Percentiles rank a stretch among this genome's conserved stretches.
Evolutionary conservation across 306 rosid genomes (phyloP).

Genomic region (Hylodesmum podocarpum): DNA sequence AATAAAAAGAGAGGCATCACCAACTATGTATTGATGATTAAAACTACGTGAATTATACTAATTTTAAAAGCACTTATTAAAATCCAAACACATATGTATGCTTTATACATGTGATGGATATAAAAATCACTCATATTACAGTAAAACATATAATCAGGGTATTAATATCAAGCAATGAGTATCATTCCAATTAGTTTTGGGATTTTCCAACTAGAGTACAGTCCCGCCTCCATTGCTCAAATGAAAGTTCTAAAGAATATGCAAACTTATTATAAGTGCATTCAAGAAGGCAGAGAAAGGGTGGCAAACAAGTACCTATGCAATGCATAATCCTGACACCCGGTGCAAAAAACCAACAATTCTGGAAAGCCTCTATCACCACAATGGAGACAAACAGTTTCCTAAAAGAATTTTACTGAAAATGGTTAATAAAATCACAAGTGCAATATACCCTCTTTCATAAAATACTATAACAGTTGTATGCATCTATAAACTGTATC

Average conservation of each 20-base stretch:
- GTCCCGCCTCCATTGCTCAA: not conserved
- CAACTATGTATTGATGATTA: not conserved
- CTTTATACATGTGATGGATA: not conserved
- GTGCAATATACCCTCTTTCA: not conserved
- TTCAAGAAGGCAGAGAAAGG: constrained; percentile 7
- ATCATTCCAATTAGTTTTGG: not conserved
- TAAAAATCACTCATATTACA: not conserved
- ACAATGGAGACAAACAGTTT: constrained; percentile 42
- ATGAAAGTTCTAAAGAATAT: not conserved
- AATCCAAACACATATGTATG: not conserved
- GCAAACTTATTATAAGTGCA: not conserved
- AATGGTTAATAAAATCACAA: not conserved
- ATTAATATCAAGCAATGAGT: constrained; percentile 16
- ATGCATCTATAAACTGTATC: not conserved
- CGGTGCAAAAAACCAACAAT: constrained; percentile 32
- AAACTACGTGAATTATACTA: not conserved
- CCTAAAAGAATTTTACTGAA: constrained; percentile 27
- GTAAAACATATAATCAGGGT: not conserved
- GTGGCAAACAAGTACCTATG: constrained; percentile 40
- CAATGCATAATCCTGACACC: constrained; percentile 30
- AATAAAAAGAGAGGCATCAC: constrained; percentile 9
- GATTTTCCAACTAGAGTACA: not conserved
- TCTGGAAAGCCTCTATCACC: constrained; percentile 35
- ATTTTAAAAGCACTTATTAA: not conserved
- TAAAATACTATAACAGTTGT: not conserved